Percentiles rank a stretch among this genome's conserved stretches.
Conservation (phyloP, 2,329 filamentous ascomycete species). For the Periconia digitata region DNA sequence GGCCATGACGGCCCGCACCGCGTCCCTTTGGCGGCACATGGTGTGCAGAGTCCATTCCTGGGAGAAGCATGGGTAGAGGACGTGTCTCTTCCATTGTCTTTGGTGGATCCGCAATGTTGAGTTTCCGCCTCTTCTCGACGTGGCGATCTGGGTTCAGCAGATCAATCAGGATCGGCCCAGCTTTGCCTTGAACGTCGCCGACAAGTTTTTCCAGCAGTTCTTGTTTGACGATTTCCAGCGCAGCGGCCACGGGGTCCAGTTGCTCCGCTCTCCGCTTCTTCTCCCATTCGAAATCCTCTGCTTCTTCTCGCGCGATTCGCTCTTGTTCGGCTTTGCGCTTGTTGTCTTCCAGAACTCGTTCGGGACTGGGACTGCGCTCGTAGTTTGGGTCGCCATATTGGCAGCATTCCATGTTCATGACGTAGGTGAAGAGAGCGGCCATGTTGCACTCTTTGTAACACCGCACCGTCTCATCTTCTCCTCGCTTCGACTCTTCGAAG, state of each 20-base stretch:
- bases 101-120: constrained; percentile 72
- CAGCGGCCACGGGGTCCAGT: constrained; percentile 86
- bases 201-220: constrained; percentile 87
- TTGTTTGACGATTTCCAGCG: constrained; percentile 73
- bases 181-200: constrained; percentile 83
- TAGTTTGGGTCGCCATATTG: constrained; percentile 67
- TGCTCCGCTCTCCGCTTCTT: constrained; percentile 84
- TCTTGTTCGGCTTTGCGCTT: constrained; percentile 67
- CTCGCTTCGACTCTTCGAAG: constrained; percentile 77
- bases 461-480: constrained; percentile 77
- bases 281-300: constrained; percentile 83
- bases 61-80: constrained; percentile 56
- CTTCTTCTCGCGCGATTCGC: constrained; percentile 70
- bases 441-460: constrained; percentile 80
- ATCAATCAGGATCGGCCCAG: constrained; percentile 75
- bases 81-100: constrained; percentile 60
- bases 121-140: constrained; percentile 72
- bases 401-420: constrained; percentile 86
- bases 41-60: constrained; percentile 62
- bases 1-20: constrained; percentile 36
- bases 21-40: constrained; percentile 63
- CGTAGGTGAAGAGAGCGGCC: constrained; percentile 86
- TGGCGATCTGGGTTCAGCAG: constrained; percentile 84
- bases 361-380: constrained; percentile 56
- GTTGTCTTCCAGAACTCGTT: constrained; percentile 50